Conservation (phyloP, 176 grass and related monocot genomes). For the Chloris gayana region DNA sequence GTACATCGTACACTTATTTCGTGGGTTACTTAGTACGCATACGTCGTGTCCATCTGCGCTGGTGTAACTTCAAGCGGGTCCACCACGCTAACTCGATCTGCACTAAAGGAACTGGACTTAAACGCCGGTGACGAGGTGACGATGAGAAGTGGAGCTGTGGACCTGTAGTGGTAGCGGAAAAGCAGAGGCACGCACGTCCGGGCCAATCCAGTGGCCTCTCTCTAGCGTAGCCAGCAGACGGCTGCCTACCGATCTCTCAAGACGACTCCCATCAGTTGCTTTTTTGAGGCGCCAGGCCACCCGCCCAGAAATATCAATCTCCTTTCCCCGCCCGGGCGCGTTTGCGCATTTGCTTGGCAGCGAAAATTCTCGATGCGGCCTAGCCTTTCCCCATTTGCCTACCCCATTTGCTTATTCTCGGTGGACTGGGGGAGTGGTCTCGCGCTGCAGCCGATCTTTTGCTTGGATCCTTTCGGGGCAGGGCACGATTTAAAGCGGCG, state of each 20-base stretch:
- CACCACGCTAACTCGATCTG: background rate
- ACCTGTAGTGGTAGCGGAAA: background rate
- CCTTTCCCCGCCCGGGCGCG: background rate
- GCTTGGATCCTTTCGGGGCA: constrained; percentile 30
- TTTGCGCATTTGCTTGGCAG: background rate
- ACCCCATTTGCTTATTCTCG: background rate
- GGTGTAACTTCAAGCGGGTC: background rate
- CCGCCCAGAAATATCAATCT: constrained; percentile 17
- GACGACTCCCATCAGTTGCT: background rate
- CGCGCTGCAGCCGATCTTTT: constrained; percentile 14
- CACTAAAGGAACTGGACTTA: background rate
- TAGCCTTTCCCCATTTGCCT: constrained; percentile 45
- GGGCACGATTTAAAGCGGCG: constrained; percentile 26
- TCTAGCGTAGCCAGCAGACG: background rate
- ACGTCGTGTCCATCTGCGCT: background rate
- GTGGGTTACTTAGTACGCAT: no score
- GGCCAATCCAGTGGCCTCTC: constrained; percentile 1
- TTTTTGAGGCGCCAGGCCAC: constrained; percentile 16
- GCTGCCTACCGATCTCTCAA: background rate
- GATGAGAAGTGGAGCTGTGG: background rate
- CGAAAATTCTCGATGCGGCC: constrained; percentile 38
- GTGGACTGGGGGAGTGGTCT: background rate
- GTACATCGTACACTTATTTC: background rate
- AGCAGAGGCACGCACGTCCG: constrained; percentile 5
- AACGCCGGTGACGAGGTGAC: background rate